Evolutionary conservation across 2,329 filamentous ascomycete genomes (phyloP), one percentile per base, ranked within the genome.

Genomic region (Alternaria brassicae): DNA sequence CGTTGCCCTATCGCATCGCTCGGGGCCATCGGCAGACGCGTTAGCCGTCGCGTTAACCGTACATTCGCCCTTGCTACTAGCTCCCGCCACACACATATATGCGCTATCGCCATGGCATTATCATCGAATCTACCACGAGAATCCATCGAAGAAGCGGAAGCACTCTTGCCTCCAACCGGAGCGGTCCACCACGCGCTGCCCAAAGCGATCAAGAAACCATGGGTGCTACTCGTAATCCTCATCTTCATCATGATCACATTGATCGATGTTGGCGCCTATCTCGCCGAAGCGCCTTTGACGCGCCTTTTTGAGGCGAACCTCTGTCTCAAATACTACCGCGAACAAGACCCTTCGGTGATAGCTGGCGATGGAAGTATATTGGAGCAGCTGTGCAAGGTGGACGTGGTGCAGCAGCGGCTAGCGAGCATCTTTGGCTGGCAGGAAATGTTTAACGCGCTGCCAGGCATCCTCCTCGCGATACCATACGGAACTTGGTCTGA

Each of bases 401-500:
- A 80, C 30, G 75, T 75, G 40, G 77, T 85, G 19, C 82, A 84
- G 64, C 76, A 81, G 45, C 79, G 81, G 67, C 63, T 84, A 64
- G 82, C 82, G 1, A 80, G 80, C 53, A 80, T 85, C 12, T 82
- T 83, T 62, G 82, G 81, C 2, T 82, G 82, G 72, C 77, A 80
- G 68, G 81, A 82, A 60, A 81, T 81, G 53, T 84, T 83, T 59
- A 80, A 83, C 65, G 80, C 67, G 21, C 68, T 73, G 19, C 67
- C 72, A 64, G 79, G 80, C 54, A 80, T 82, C 19, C 60, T 84
- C 15, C 68, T 84, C 52, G 81, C 81, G 3, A 77, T 84, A 41
- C 82, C 82, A 0, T 83, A 82, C 58, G 82, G 83, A 47, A 78
- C 81, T 30, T 72, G 84, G 63, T 81, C 82, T 12, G 83, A 85